These are phyloP conservation scores for Trichopus zeylanicus DNA, from an alignment of 116 monocot genomes.

Conservation along the genomic window DNA sequence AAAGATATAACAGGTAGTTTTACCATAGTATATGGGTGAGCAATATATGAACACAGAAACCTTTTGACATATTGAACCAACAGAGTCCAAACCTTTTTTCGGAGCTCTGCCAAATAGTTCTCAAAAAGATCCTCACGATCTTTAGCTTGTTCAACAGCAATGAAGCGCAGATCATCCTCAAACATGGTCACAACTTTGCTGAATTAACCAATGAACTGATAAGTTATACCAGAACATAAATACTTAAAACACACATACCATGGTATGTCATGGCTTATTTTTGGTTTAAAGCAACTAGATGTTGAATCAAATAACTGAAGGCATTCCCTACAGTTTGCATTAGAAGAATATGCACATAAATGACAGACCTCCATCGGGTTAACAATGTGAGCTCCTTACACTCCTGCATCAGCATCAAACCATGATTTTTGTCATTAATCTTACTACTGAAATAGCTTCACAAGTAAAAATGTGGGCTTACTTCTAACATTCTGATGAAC, in stretches of 20 bases:
- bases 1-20: not conserved
- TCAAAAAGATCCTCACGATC: conserved; percentile 96
- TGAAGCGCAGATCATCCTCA: conserved; percentile 84
- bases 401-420: conserved; percentile 38
- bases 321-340: too few relatives aligned
- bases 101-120: conserved; percentile 63
- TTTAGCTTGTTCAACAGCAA: conserved; percentile 66
- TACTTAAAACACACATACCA: not conserved
- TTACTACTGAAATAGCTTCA: not conserved
- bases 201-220: conserved; percentile 7
- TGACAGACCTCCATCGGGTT: conserved; percentile 71
- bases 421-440: not conserved
- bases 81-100: conserved; percentile 65
- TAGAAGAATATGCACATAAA: not conserved
- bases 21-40: not conserved
- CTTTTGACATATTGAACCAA: not conserved
- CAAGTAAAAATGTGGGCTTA: conserved; percentile 8
- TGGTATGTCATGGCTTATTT: too few relatives aligned
- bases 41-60: not conserved
- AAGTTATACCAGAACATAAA: not conserved
- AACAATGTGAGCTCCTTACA: conserved; percentile 74
- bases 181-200: conserved; percentile 85
- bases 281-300: too few relatives aligned
- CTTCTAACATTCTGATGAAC: conserved; percentile 87
- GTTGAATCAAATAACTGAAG: too few relatives aligned